These are phyloP conservation scores for Thecaphora thlaspeos DNA, from an alignment of 1,284 basidiomycete genomes.

Conservation along the genomic window DNA sequence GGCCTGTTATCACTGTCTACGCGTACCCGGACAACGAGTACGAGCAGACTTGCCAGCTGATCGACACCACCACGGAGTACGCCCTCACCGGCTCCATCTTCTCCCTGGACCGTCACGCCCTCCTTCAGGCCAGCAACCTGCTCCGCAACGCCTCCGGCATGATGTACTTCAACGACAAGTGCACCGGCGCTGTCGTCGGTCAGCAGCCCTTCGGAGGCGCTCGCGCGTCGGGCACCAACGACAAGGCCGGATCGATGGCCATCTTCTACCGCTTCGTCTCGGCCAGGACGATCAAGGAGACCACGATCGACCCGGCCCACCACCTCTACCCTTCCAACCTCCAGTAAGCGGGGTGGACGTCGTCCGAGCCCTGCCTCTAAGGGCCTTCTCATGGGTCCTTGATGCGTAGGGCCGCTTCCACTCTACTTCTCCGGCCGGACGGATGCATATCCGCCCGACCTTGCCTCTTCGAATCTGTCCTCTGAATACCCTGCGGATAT, in stretches of 20 bases:
- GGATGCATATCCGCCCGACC: too few relatives aligned
- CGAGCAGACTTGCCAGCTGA: slow-evolving; percentile 79
- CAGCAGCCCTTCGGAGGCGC: slow-evolving; percentile 97
- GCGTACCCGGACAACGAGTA: slow-evolving; percentile 63
- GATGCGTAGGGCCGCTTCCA: too few relatives aligned
- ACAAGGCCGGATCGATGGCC: slow-evolving; percentile 89
- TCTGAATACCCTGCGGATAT: too few relatives aligned
- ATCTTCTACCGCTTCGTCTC: slow-evolving; percentile 68
- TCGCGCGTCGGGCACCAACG: slow-evolving; percentile 91
- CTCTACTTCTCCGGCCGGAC: too few relatives aligned
- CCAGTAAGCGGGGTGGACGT: slow-evolving; percentile 18
- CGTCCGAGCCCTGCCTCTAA: too few relatives aligned
- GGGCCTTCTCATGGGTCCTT: too few relatives aligned
- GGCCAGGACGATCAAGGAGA: slow-evolving; percentile 93
- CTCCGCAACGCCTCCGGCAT: slow-evolving; percentile 56
- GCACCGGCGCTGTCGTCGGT: slow-evolving; percentile 74
- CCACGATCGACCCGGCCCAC: slow-evolving; percentile 57
- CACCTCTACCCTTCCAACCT: slow-evolving; percentile 55
- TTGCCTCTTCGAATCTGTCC: too few relatives aligned
- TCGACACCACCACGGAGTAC: slow-evolving; percentile 85
- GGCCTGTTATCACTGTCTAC: slow-evolving; percentile 85
- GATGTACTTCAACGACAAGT: slow-evolving; percentile 62
- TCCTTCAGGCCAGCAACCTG: slow-evolving; percentile 51
- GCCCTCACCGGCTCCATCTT: slow-evolving; percentile 64
- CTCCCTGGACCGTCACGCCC: slow-evolving; percentile 52